phyloP scores from a whole-genome alignment of 441 rosid species.

The Adansonia gregorii region DNA sequence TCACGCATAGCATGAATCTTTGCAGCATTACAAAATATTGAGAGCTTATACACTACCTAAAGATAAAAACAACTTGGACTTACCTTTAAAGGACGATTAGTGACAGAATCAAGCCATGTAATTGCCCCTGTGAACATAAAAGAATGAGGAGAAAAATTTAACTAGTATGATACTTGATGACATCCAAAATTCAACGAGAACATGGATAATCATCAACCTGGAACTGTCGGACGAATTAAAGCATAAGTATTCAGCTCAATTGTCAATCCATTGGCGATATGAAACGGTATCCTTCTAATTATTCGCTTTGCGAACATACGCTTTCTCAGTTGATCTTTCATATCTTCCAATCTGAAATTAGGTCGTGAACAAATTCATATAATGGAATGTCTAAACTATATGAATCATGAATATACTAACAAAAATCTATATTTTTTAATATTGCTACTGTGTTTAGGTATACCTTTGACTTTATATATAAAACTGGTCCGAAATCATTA shows the following conservation, averaged over 20 bases:
- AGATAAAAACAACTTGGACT: slow-evolving; percentile 15
- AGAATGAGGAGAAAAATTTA: slow-evolving; percentile 15
- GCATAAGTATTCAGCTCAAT: slow-evolving; percentile 84
- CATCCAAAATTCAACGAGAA: slow-evolving; percentile 22
- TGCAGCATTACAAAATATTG: not conserved
- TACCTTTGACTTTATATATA: not conserved
- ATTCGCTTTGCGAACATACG: slow-evolving; percentile 82
- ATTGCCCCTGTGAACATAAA: slow-evolving; percentile 52
- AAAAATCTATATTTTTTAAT: not conserved
- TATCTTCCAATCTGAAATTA: slow-evolving; percentile 74
- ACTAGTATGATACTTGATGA: slow-evolving; percentile 19
- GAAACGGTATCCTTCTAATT: slow-evolving; percentile 61
- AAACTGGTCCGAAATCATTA: not conserved
- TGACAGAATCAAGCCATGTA: slow-evolving; percentile 95
- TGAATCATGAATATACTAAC: not conserved
- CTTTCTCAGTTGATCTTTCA: slow-evolving; percentile 87
- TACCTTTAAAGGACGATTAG: slow-evolving; percentile 91
- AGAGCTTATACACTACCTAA: slow-evolving; percentile 10
- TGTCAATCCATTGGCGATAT: slow-evolving; percentile 63
- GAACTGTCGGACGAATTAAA: slow-evolving; percentile 75
- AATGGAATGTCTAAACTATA: slow-evolving; percentile 8
- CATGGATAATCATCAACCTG: slow-evolving; percentile 47
- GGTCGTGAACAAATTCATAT: slow-evolving; percentile 25
- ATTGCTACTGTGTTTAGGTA: not conserved
- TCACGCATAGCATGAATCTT: not conserved